These are phyloP conservation scores for Polytolypa hystricis DNA, from an alignment of 2,329 filamentous ascomycete species.

Conservation along the genomic window DNA sequence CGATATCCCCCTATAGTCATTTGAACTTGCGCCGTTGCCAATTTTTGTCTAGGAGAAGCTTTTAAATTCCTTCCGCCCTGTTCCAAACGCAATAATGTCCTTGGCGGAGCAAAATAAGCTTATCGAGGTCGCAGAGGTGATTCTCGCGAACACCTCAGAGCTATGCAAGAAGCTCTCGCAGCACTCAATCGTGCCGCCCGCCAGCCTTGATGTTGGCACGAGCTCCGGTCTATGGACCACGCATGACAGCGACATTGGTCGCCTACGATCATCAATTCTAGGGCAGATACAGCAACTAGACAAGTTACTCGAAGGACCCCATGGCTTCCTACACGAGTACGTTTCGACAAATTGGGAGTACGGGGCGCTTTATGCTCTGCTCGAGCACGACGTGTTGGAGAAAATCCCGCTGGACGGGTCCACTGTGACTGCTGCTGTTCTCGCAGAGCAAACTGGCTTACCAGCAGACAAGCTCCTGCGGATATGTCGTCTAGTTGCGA, in stretches of 20 bases:
- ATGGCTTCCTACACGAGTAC: slow-evolving; percentile 12
- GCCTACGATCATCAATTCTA: slow-evolving; percentile 2
- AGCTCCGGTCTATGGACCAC: slow-evolving; percentile 5
- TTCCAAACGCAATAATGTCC: too few species aligned
- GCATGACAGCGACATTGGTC: slow-evolving; percentile 4
- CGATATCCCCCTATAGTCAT: too few species aligned
- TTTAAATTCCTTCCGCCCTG: too few species aligned
- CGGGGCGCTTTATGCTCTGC: slow-evolving; percentile 12
- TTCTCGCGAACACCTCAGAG: too few species aligned
- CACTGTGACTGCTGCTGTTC: not conserved
- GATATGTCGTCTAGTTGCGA: slow-evolving; percentile 8
- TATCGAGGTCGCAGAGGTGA: too few species aligned
- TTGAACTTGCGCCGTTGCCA: too few species aligned
- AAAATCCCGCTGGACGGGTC: slow-evolving; percentile 9
- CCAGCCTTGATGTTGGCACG: slow-evolving; percentile 4
- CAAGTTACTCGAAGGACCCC: slow-evolving; percentile 10
- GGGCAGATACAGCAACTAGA: slow-evolving; percentile 7
- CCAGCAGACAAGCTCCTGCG: slow-evolving; percentile 10
- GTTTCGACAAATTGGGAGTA: slow-evolving; percentile 13
- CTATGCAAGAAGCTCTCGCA: too few species aligned
- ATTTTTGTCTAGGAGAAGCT: too few species aligned
- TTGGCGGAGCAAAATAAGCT: too few species aligned
- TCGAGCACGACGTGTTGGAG: slow-evolving; percentile 10
- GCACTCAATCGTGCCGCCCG: slow-evolving; percentile 10
- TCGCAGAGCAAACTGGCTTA: slow-evolving; percentile 7